A percentile compares a stretch with the other conserved stretches of the same genome.
Evolutionary conservation across 768 basidiomycete genomes (phyloP).

Genomic region (Collybia mongolica): DNA sequence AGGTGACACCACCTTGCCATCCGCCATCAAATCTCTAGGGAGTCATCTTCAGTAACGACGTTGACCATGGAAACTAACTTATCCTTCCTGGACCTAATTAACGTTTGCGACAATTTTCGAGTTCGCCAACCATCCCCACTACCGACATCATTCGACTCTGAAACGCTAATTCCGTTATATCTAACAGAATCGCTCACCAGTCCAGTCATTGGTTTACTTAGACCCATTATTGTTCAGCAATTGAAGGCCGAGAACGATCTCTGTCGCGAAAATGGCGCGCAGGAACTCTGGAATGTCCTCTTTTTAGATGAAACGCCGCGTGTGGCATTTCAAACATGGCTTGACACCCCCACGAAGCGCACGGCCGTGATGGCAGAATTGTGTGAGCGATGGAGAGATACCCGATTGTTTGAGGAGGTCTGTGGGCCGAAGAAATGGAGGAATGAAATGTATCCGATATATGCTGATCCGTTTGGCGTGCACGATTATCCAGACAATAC

Average conservation of each 20-base stretch:
- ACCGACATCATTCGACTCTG: constrained; percentile 31
- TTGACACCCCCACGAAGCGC: constrained; percentile 58
- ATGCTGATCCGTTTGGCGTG: constrained; percentile 64
- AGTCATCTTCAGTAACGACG: too few relatives aligned
- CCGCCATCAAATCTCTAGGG: too few relatives aligned
- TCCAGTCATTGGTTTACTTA: constrained; percentile 60
- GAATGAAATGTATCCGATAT: constrained; percentile 79
- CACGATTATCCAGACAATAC: constrained; percentile 44
- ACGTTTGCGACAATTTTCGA: constrained; percentile 71
- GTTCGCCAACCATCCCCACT: constrained; percentile 27
- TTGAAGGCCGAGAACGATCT: constrained; percentile 50
- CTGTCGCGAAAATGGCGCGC: constrained; percentile 20
- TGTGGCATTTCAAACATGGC: constrained; percentile 49
- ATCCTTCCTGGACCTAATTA: constrained; percentile 63
- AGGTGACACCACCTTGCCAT: too few relatives aligned
- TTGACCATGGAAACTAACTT: constrained; percentile 13
- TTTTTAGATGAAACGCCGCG: constrained; percentile 19
- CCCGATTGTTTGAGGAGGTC: constrained; percentile 55
- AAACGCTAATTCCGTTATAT: constrained; percentile 54
- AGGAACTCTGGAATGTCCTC: constrained; percentile 37
- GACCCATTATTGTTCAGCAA: constrained; percentile 53
- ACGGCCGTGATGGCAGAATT: constrained; percentile 61
- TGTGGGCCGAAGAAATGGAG: constrained; percentile 85
- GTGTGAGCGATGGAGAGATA: constrained; percentile 76
- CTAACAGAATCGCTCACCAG: constrained; percentile 49